These are phyloP conservation scores for Adenanthera pavonina DNA, from an alignment of 306 rosid species.

Conservation along the genomic window DNA sequence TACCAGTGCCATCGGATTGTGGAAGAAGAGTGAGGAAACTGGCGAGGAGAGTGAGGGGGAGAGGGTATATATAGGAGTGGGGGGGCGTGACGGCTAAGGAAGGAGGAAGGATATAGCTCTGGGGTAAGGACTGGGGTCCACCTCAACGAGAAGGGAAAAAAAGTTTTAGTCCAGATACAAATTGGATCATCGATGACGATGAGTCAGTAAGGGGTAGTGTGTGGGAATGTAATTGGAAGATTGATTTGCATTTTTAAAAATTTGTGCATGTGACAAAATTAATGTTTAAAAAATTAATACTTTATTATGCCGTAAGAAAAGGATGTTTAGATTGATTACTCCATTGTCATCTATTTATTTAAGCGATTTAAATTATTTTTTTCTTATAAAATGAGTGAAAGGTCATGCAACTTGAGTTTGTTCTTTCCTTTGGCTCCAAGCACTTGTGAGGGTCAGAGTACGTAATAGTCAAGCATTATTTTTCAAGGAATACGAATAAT, in stretches of 20 bases:
- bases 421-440: neutral
- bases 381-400: neutral
- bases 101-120: slow-evolving; percentile 37
- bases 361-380: neutral
- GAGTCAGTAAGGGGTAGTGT: neutral
- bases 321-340: too few species aligned
- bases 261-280: slow-evolving; percentile 25
- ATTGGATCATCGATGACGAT: neutral
- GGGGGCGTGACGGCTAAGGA: slow-evolving; percentile 32
- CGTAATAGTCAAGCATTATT: neutral
- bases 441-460: neutral
- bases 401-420: neutral
- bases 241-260: neutral
- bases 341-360: neutral
- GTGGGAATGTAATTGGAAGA: neutral
- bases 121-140: slow-evolving; percentile 41
- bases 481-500: neutral
- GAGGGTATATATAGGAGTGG: slow-evolving; percentile 37
- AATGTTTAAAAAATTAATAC: too few species aligned
- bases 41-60: neutral
- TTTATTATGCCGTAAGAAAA: too few species aligned
- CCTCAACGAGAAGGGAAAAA: neutral
- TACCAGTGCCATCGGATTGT: slow-evolving; percentile 65
- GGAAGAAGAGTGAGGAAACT: neutral
- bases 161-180: neutral